Evolutionary conservation across 2,329 filamentous ascomycete genomes (phyloP).

Genomic region (Fonsecaea pugnacius): DNA sequence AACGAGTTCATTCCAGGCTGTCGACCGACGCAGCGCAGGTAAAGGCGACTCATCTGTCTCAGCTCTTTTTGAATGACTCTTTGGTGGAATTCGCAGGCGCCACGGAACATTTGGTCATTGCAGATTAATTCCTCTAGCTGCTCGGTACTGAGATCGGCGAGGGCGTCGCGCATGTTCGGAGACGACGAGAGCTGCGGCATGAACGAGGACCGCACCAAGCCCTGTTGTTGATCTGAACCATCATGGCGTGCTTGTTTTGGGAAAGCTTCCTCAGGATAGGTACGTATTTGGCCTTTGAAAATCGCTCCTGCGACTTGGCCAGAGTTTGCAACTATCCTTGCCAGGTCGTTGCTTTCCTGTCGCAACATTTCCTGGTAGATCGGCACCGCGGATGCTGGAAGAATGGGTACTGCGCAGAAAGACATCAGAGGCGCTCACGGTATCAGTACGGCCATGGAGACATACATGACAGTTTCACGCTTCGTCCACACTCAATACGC

Average conservation of each 20-base stretch:
- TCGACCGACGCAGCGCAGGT: constrained; percentile 6
- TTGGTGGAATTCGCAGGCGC: neutral
- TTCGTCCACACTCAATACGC: neutral
- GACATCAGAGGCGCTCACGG: constrained; percentile 2
- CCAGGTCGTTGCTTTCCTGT: constrained; percentile 5
- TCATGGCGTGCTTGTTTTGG: neutral
- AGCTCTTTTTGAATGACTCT: neutral
- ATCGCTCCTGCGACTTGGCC: constrained; percentile 15
- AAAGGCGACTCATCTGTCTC: neutral
- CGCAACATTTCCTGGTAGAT: constrained; percentile 20
- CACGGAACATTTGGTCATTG: neutral
- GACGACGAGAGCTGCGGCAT: neutral
- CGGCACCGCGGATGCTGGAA: constrained; percentile 16
- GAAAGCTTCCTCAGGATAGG: constrained; percentile 3
- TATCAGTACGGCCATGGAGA: neutral
- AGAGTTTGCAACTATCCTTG: neutral
- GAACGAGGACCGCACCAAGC: neutral
- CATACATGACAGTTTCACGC: constrained; percentile 14
- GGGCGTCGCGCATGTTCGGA: neutral
- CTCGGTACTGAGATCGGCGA: neutral
- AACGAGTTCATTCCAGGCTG: neutral
- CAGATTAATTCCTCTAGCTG: constrained; percentile 2
- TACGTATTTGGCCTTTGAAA: constrained; percentile 7
- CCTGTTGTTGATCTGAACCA: neutral
- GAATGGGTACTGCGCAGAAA: constrained; percentile 15